Base-by-base conservation (phyloP, 768 basidiomycete genomes). In the Lactarius akahatsu region DNA sequence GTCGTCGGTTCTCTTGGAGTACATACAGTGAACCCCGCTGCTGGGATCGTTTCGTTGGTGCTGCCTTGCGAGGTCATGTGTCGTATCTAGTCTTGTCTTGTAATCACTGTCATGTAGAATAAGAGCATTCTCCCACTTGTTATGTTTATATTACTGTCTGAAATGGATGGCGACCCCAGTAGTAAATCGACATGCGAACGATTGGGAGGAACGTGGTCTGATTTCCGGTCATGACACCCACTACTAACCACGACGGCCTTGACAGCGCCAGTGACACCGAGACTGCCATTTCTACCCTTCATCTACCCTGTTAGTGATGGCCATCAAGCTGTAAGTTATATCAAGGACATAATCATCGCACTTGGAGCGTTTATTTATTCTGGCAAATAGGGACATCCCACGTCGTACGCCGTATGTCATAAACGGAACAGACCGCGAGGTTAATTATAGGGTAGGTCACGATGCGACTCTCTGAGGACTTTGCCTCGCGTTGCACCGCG, bases 81-180 rank as follows among this genome's bases (percentile, higher is more conserved):
- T 57, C 63, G 30, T 63, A 65, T 68, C 66, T 67, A 67, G 43
- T 20, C 58, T 41, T 56, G 66, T 63, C 62, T 67, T 67, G 66
- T 57, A 67, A 67, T 67, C 62, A 63, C 28, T 30, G 62, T 66
- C 64, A 55, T 68, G 64, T 68, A 68, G 67, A 68, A 66, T 61
- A 57, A 61, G 8, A 66, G 41, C 67, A 68, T 66, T 47, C 43
- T 57, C 20, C 38, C 58, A 67, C 50, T 63, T 30, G 50, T 56
- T 56, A 59, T 23, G 57, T 56, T 56, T 15, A 16, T 16, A 32
- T 50, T 2, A 1, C 34, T 47, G 61, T 61, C 40, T 56, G 64
- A 45, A 18, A n/a, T 5, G 15, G 18, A 30, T 59, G 30, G 3
- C 3, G n/a, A n/a, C 4, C 30, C 47, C 11, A 3, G 11, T n/a